Percentiles rank a stretch among this genome's conserved stretches.
phyloP scores from a whole-genome alignment of 345 rosid genomes.

The Euphorbia peplus region DNA sequence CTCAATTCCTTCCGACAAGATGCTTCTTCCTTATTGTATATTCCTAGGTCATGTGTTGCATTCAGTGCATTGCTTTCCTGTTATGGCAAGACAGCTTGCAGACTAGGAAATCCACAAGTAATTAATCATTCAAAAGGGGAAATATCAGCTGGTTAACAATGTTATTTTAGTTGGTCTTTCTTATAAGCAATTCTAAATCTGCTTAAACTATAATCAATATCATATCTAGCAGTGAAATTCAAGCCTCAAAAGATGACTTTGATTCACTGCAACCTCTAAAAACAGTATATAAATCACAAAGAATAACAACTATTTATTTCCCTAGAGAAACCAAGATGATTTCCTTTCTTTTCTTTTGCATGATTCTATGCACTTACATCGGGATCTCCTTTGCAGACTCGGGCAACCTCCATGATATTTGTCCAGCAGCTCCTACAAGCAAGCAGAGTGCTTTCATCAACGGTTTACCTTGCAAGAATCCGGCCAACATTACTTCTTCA shows the following conservation, averaged over 20 bases:
- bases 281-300: conserved; percentile 12
- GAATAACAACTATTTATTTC: conserved; percentile 10
- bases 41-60: not conserved
- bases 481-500: conserved; percentile 38
- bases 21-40: conserved; percentile 11
- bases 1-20: not conserved
- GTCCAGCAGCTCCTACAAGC: conserved; percentile 49
- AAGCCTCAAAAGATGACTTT: conserved; percentile 30
- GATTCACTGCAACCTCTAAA: conserved; percentile 25
- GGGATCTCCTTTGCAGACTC: conserved; percentile 36
- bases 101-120: conserved; percentile 9
- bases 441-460: conserved; percentile 49
- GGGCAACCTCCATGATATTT: conserved; percentile 56
- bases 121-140: not conserved
- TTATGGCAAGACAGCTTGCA: conserved; percentile 28
- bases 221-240: conserved; percentile 44
- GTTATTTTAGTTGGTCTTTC: conserved; percentile 20
- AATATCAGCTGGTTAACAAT: conserved; percentile 5
- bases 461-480: conserved; percentile 75
- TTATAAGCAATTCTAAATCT: conserved; percentile 40
- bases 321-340: conserved; percentile 33
- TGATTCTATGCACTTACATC: conserved; percentile 24
- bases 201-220: conserved; percentile 37
- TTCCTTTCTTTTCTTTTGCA: conserved; percentile 17
- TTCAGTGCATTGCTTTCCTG: conserved; percentile 32